These are phyloP conservation scores for Puccinia triticina DNA, from an alignment of 1,284 basidiomycete genomes.

Conservation along the genomic window DNA sequence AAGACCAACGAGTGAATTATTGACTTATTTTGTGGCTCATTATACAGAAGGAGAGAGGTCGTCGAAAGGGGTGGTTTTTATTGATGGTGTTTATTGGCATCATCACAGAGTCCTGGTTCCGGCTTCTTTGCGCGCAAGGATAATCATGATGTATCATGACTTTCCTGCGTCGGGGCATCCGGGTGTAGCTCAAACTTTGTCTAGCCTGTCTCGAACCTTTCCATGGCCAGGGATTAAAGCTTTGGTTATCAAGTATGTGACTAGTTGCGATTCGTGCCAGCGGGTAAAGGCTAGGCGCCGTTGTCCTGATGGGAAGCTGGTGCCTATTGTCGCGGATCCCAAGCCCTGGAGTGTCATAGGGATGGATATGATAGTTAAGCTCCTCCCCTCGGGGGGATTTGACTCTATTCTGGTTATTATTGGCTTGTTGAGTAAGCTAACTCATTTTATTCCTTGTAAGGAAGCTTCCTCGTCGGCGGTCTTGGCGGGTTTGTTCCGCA, in stretches of 20 bases:
- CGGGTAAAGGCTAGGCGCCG: background rate
- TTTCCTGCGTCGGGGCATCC: background rate
- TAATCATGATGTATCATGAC: background rate
- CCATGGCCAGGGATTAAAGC: conserved; percentile 13
- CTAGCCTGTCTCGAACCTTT: background rate
- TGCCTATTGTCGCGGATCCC: background rate
- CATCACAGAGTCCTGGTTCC: no score
- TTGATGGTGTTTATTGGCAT: background rate
- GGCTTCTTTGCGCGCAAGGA: no score
- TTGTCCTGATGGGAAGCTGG: background rate
- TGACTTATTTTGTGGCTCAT: background rate
- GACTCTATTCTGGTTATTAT: no score
- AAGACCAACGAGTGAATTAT: background rate
- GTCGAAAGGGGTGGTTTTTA: background rate
- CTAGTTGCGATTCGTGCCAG: conserved; percentile 21
- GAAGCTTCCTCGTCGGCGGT: no score
- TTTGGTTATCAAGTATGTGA: background rate
- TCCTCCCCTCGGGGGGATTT: no score
- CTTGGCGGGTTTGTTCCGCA: no score
- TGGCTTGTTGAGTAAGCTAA: no score
- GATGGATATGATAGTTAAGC: no score
- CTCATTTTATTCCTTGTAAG: no score
- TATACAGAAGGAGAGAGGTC: background rate
- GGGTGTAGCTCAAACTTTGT: background rate
- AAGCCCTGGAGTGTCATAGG: no score